phyloP scores from a whole-genome alignment of 306 rosid genomes.

The Vigna nakashimae region DNA sequence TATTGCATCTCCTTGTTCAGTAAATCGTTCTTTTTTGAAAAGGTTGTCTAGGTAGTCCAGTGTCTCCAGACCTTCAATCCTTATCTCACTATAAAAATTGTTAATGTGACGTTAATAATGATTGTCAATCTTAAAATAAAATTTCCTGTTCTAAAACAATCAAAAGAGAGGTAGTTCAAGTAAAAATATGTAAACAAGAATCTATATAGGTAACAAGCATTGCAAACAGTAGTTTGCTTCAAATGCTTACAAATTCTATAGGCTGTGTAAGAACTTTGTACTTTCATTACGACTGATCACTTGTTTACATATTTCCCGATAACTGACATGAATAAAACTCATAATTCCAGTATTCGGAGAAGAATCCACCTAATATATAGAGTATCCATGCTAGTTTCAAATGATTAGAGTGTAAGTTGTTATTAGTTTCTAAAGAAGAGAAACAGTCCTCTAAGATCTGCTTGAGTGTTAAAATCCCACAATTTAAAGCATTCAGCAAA shows the following conservation, averaged over 20 bases:
- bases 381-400: constrained; percentile 16
- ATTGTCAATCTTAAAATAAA: constrained; percentile 28
- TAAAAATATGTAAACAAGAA: neutral
- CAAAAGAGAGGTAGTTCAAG: constrained; percentile 6
- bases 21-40: constrained; percentile 77
- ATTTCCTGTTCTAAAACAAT: constrained; percentile 1
- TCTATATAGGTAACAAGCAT: constrained; percentile 12
- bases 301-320: neutral
- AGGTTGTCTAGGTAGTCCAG: constrained; percentile 89
- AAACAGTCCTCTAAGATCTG: constrained; percentile 5
- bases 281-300: neutral
- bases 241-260: constrained; percentile 4
- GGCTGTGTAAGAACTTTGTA: neutral
- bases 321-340: neutral
- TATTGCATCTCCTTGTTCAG: constrained; percentile 94
- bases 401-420: neutral
- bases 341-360: neutral
- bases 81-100: constrained; percentile 71
- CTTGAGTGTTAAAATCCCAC: neutral
- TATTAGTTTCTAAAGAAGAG: constrained; percentile 23
- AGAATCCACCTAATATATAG: neutral
- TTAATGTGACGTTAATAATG: constrained; percentile 32
- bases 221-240: constrained; percentile 7
- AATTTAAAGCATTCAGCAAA: neutral
- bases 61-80: constrained; percentile 95